Evolutionary conservation across 2,329 filamentous ascomycete genomes (phyloP).

Genomic region (Chlorencoelia australis): DNA sequence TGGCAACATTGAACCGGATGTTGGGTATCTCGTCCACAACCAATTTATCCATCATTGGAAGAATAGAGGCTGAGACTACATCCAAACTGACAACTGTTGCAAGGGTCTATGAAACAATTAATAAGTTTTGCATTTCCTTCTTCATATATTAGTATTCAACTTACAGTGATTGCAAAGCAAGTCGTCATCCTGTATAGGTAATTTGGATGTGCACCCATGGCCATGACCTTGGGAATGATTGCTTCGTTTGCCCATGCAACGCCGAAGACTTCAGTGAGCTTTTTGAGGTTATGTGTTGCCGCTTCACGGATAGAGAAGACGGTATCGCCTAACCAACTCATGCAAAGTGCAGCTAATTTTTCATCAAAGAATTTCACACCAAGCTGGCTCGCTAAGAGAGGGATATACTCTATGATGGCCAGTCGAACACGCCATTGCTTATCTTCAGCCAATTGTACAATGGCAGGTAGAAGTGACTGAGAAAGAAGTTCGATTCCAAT

Average conservation of each 20-base stretch:
- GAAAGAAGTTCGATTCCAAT: slow-evolving; percentile 97
- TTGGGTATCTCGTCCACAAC: slow-evolving; percentile 94
- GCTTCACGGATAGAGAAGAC: slow-evolving; percentile 98
- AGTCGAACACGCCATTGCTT: slow-evolving; percentile 98
- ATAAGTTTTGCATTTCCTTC: slow-evolving; percentile 3
- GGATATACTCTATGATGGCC: slow-evolving; percentile 98
- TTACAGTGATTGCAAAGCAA: slow-evolving; percentile 96
- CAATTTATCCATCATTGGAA: slow-evolving; percentile 93
- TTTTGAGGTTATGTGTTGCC: slow-evolving; percentile 94
- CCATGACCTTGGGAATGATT: slow-evolving; percentile 97
- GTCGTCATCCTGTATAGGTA: slow-evolving; percentile 99
- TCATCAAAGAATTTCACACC: slow-evolving; percentile 98
- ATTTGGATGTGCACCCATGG: slow-evolving; percentile 96
- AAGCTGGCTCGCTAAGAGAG: slow-evolving; percentile 86
- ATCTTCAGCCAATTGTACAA: slow-evolving; percentile 94
- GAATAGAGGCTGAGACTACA: slow-evolving; percentile 84
- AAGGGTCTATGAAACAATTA: slow-evolving; percentile 58
- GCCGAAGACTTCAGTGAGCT: slow-evolving; percentile 96
- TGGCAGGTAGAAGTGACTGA: slow-evolving; percentile 91
- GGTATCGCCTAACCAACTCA: slow-evolving; percentile 97
- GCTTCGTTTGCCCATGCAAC: slow-evolving; percentile 95
- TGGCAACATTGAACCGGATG: slow-evolving; percentile 98
- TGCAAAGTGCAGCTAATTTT: slow-evolving; percentile 88
- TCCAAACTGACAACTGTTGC: slow-evolving; percentile 86
- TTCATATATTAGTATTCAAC: slow-evolving; percentile 29